Evolutionary conservation across 192 early-diverging fungal genomes (phyloP).

Genomic region (Gonapodya prolifera): DNA sequence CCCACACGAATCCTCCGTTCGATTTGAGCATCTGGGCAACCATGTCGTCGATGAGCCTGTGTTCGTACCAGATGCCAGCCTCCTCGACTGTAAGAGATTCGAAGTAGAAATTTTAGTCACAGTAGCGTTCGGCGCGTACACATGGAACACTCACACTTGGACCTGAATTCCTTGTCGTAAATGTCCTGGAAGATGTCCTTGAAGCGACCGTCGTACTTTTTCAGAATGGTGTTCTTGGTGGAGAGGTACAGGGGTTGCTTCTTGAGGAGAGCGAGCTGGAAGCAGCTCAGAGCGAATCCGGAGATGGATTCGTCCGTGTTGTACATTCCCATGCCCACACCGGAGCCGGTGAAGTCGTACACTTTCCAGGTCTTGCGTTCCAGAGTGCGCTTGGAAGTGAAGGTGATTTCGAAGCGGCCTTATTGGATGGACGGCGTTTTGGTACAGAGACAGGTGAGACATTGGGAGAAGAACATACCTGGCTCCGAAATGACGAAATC

Average conservation of each 20-base stretch:
- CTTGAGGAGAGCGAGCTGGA: slow-evolving; percentile 81
- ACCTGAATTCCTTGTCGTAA: slow-evolving; percentile 61
- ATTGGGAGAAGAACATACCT: too few species aligned
- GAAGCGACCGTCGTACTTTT: slow-evolving; percentile 94
- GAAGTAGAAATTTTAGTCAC: too few species aligned
- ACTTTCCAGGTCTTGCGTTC: slow-evolving; percentile 54
- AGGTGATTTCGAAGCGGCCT: slow-evolving; percentile 80
- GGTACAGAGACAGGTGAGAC: too few species aligned
- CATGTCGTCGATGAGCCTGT: slow-evolving; percentile 97
- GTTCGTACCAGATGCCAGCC: slow-evolving; percentile 92
- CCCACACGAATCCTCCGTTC: slow-evolving; percentile 84
- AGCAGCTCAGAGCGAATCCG: slow-evolving; percentile 91
- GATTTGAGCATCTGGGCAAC: slow-evolving; percentile 95
- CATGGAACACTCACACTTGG: slow-evolving; percentile 1
- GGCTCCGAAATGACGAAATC: slow-evolving; percentile 86
- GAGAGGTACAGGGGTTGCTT: slow-evolving; percentile 88
- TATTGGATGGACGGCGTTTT: too few species aligned
- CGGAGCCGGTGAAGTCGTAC: slow-evolving; percentile 71
- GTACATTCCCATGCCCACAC: slow-evolving; percentile 96
- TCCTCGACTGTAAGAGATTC: slow-evolving; percentile 71
- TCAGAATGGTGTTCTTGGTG: slow-evolving; percentile 96
- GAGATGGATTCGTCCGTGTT: slow-evolving; percentile 80
- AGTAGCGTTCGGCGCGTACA: too few species aligned
- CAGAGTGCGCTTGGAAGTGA: slow-evolving; percentile 73
- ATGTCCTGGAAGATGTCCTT: slow-evolving; percentile 93